Base-by-base conservation (phyloP, 805 yeast species). In the Starmerella stigmatis region DNA sequence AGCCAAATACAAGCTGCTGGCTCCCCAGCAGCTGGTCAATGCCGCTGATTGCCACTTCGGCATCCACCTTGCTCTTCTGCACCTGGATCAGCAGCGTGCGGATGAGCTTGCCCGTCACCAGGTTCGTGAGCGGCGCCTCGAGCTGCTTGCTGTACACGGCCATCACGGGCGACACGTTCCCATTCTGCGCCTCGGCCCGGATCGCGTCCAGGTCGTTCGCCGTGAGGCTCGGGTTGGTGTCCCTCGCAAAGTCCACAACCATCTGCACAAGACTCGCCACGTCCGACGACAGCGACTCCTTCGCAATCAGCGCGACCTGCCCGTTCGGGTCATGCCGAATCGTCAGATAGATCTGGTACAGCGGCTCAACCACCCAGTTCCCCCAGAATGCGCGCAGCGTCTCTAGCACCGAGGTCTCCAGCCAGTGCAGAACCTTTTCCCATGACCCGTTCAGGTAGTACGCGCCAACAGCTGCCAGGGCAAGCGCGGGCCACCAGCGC, bases 1-100 rank as follows among this genome's bases (percentile, higher is more conserved):
- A 67, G 1, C 94, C 96, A 66, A 89, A 85, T n/a, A 92, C 92
- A 44, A 89, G 72, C 60, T 92, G 94, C 65, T 89, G 98, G 41
- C 92, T 80, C 61, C 86, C 81, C 36, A 92, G 71, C 53, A 89
- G 67, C 59, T 83, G 80, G 63, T 92, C 97, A 50, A 92, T 88
- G 8, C 97, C 97, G 54, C 74, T 76, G 49, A 89, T 74, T 0
- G 96, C 97, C 5, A 86, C 67, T 29, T 83, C 86, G 8, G 94
- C 95, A 61, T 89, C 98, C 6, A 92, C 96, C 63, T 89, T 89
- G 11, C 94, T 81, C 64, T 92, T 89, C 62, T 89, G 98, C n/a
- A 92, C 69, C 62, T 92, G 97, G 50, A 89, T 88, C 57, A 92
- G 65, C 37, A 92, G 62, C 13, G 88, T 78, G 44, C 94, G 71